Conservation (phyloP, 2,329 filamentous ascomycete genomes). For the Lachnellula suecica region DNA sequence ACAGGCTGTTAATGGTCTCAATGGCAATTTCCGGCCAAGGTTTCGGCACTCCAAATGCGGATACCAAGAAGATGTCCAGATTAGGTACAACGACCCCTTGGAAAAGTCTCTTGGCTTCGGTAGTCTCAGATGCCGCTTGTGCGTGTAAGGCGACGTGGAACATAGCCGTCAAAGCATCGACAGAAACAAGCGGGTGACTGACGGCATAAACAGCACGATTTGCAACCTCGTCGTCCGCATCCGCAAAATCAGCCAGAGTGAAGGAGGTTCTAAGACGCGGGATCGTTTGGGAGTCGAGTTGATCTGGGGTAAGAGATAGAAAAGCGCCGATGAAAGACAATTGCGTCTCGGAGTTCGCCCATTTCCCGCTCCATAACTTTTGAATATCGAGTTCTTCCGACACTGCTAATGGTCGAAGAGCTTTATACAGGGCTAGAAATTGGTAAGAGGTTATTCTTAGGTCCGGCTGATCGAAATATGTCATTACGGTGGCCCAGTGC, state of each 20-base stretch:
- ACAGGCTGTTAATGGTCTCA: conserved; percentile 73
- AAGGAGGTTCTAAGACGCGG: conserved; percentile 80
- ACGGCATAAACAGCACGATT: conserved; percentile 65
- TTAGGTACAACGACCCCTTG: conserved; percentile 70
- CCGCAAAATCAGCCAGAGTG: conserved; percentile 60
- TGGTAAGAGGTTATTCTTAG: conserved; percentile 76
- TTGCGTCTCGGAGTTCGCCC: conserved; percentile 84
- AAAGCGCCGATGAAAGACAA: conserved; percentile 93
- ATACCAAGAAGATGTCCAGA: conserved; percentile 76
- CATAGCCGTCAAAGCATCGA: conserved; percentile 74
- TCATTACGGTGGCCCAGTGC: conserved; percentile 70
- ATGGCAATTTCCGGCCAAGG: conserved; percentile 75
- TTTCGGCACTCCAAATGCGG: conserved; percentile 73
- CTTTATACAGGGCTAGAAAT: conserved; percentile 78
- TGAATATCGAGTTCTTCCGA: conserved; percentile 75
- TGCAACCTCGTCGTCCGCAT: conserved; percentile 58
- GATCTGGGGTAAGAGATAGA: conserved; percentile 69
- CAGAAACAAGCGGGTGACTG: conserved; percentile 84
- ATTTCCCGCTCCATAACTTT: conserved; percentile 82
- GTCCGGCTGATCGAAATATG: conserved; percentile 76
- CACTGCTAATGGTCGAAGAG: conserved; percentile 72
- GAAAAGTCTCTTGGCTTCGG: conserved; percentile 64
- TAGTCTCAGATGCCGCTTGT: conserved; percentile 58
- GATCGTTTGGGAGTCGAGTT: conserved; percentile 82
- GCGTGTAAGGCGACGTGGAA: conserved; percentile 65